These are phyloP conservation scores for Ophiostoma quercus DNA, from an alignment of 2,329 filamentous ascomycete species.

Conservation along the genomic window DNA sequence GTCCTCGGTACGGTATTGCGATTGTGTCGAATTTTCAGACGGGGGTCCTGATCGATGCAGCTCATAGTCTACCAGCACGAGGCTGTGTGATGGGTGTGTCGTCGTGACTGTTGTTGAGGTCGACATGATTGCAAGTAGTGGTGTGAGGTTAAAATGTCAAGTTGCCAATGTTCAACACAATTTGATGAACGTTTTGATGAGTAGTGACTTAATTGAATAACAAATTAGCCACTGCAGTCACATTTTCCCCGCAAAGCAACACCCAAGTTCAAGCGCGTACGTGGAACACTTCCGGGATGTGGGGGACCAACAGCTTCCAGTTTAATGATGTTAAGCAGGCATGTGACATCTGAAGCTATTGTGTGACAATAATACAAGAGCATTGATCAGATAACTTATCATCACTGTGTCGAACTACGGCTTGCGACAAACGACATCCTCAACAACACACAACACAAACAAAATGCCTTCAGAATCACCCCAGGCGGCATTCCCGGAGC, in stretches of 20 bases:
- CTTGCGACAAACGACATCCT: background rate
- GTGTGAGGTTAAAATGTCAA: background rate
- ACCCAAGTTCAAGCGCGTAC: background rate
- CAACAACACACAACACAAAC: background rate
- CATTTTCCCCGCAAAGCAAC: background rate
- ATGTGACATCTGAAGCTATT: background rate
- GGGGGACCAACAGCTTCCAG: background rate
- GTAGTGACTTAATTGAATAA: background rate
- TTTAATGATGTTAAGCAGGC: background rate
- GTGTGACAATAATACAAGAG: background rate
- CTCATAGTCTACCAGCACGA: slow-evolving; percentile 32
- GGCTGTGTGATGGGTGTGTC: background rate
- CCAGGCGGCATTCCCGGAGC: slow-evolving; percentile 20
- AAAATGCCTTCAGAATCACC: background rate
- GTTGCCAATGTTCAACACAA: background rate
- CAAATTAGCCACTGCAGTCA: background rate
- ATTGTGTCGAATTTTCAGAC: background rate
- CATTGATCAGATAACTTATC: background rate
- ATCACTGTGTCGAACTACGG: background rate
- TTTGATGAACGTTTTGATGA: background rate
- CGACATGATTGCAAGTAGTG: background rate
- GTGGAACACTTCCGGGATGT: background rate
- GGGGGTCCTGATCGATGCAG: slow-evolving; percentile 22
- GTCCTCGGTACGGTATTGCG: background rate
- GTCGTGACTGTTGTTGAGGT: background rate